These are phyloP conservation scores for Primulina eburnea DNA, from an alignment of 257 asterid genomes.

Conservation along the genomic window DNA sequence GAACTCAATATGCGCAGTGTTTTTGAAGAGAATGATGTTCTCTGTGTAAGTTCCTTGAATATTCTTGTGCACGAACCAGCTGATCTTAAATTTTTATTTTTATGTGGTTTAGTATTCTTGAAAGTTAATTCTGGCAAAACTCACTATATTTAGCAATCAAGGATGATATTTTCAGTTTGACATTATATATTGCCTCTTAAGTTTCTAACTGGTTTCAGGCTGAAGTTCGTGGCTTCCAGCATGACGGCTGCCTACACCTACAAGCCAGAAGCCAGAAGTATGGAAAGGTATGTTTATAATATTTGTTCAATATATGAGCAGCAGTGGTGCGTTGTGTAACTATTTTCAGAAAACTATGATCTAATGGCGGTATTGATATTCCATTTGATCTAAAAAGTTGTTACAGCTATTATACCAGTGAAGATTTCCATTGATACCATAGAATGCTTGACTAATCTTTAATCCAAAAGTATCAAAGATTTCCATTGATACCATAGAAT, in stretches of 20 bases:
- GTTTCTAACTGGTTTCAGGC: slow-evolving; percentile 45
- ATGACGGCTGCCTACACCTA: slow-evolving; percentile 83
- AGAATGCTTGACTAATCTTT: neutral
- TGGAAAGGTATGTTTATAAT: slow-evolving; percentile 62
- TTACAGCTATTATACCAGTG: neutral
- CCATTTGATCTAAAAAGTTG: neutral
- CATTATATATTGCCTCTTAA: neutral
- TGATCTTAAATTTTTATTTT: neutral
- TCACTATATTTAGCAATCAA: neutral
- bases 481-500: no score
- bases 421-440: no score
- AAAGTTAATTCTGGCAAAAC: neutral
- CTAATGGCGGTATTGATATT: neutral
- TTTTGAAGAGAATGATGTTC: slow-evolving; percentile 86
- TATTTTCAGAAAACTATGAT: neutral
- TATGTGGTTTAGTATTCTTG: neutral
- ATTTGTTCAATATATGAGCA: neutral
- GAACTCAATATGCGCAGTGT: slow-evolving; percentile 95
- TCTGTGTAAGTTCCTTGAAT: slow-evolving; percentile 62
- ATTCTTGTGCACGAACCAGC: slow-evolving; percentile 10
- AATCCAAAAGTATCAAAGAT: neutral
- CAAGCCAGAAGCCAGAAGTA: slow-evolving; percentile 97
- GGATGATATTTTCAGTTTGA: slow-evolving; percentile 1
- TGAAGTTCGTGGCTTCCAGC: slow-evolving; percentile 93
- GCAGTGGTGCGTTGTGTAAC: neutral